Evolutionary conservation across 768 basidiomycete species (phyloP).

Genomic region (Sporobolomyces roseus): DNA sequence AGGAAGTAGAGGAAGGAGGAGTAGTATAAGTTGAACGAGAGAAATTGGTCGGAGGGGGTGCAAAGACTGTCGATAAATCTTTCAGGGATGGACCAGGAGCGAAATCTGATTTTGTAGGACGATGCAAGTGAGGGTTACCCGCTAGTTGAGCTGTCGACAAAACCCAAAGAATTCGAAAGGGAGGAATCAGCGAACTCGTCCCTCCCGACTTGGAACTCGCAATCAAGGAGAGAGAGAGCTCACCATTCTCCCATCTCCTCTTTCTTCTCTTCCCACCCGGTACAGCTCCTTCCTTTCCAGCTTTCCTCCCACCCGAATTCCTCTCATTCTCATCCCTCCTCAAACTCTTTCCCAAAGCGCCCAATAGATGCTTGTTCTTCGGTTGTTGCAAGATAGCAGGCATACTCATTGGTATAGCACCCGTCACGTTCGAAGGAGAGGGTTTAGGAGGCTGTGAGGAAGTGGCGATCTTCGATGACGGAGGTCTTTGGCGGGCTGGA

Average conservation of each 20-base stretch:
- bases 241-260: constrained; percentile 37
- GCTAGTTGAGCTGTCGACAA: constrained; percentile 32
- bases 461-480: neutral
- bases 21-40: constrained; percentile 33
- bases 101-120: constrained; percentile 29
- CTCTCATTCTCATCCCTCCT: neutral
- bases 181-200: neutral
- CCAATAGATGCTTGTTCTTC: constrained; percentile 17
- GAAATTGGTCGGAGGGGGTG: constrained; percentile 26
- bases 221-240: neutral
- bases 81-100: constrained; percentile 18
- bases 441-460: neutral
- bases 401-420: constrained; percentile 19
- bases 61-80: constrained; percentile 18
- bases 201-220: neutral
- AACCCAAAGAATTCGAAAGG: no score
- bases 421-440: neutral
- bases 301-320: neutral
- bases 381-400: constrained; percentile 20
- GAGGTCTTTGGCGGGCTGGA: neutral
- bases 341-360: neutral
- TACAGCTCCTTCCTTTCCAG: neutral
- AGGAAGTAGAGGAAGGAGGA: neutral
- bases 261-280: constrained; percentile 14
- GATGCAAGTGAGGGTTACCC: constrained; percentile 33